Conservation (phyloP, 768 basidiomycete genomes). For the Calocybe gangraenosa region DNA sequence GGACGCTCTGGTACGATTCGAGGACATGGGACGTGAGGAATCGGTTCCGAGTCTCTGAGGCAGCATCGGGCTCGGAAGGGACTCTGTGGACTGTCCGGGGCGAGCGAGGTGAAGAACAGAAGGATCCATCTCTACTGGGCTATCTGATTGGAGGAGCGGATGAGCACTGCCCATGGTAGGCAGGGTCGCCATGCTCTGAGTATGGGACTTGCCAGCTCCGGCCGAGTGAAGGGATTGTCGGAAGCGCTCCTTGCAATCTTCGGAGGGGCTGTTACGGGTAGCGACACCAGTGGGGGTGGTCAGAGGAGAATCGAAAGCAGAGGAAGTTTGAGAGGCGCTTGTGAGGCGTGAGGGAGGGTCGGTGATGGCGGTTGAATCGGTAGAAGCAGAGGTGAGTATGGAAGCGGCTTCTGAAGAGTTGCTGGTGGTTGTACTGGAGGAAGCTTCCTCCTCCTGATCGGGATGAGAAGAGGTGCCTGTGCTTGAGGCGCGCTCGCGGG, state of each 20-base stretch:
- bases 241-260: conserved; percentile 17
- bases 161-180: conserved; percentile 19
- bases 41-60: conserved; percentile 22
- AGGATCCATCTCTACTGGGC: conserved; percentile 60
- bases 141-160: conserved; percentile 28
- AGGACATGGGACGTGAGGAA: conserved; percentile 28
- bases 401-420: conserved; percentile 42
- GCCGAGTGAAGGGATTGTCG: conserved; percentile 17
- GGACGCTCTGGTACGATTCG: conserved; percentile 9
- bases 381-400: conserved; percentile 39
- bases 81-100: conserved; percentile 74
- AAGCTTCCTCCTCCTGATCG: conserved; percentile 25
- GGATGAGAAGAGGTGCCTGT: conserved; percentile 20
- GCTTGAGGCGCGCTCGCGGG: conserved; percentile 29
- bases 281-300: conserved; percentile 23
- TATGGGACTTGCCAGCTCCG: conserved; percentile 12
- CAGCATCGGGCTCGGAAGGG: conserved; percentile 35
- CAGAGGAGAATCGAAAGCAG: conserved; percentile 12
- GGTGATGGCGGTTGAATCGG: conserved; percentile 43
- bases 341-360: conserved; percentile 44
- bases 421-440: conserved; percentile 29
- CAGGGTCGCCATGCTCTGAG: conserved; percentile 34
- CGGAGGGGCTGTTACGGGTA: conserved; percentile 1
- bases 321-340: conserved; percentile 22
- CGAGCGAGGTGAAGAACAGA: conserved; percentile 75